A percentile compares a stretch with the other conserved stretches of the same genome.
These are phyloP conservation scores for Hemileccinum impolitum DNA, from an alignment of 768 basidiomycete genomes.

Conservation along the genomic window DNA sequence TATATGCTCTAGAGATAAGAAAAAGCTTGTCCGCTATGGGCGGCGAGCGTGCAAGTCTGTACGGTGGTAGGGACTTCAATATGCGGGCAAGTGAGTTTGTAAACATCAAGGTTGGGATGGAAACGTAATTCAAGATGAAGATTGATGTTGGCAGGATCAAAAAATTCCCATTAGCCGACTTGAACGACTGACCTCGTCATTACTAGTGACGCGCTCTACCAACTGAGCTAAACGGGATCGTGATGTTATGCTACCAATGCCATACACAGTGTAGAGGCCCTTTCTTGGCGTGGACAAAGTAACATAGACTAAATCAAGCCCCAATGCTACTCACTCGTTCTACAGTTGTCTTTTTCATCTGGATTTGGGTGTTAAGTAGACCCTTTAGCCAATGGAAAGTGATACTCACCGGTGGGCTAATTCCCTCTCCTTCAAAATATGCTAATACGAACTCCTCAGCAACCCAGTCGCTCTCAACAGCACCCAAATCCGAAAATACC, in stretches of 20 bases:
- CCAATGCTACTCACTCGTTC: conserved; percentile 23
- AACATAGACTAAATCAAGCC: conserved; percentile 3
- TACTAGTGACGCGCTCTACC: conserved; percentile 70
- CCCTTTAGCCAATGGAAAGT: neutral
- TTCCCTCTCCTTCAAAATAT: conserved; percentile 68
- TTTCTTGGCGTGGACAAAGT: no score
- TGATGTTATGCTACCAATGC: no score
- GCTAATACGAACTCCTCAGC: conserved; percentile 68
- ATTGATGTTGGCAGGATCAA: conserved; percentile 2
- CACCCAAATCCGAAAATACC: conserved; percentile 69
- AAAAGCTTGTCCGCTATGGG: neutral
- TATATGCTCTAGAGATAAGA: conserved; percentile 35
- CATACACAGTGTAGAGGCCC: neutral
- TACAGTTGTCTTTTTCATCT: conserved; percentile 29
- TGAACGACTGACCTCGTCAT: conserved; percentile 69
- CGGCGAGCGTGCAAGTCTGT: neutral
- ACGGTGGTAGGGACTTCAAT: conserved; percentile 5
- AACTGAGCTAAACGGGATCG: conserved; percentile 38
- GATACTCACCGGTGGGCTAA: conserved; percentile 65
- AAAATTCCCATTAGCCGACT: conserved; percentile 49
- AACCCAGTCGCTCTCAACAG: conserved; percentile 71
- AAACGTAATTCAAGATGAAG: neutral
- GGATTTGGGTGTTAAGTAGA: neutral
- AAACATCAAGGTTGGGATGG: conserved; percentile 12
- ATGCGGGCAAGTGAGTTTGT: conserved; percentile 3